Conservation (phyloP, 495 filamentous ascomycete species). For the Neurospora sp. region DNA sequence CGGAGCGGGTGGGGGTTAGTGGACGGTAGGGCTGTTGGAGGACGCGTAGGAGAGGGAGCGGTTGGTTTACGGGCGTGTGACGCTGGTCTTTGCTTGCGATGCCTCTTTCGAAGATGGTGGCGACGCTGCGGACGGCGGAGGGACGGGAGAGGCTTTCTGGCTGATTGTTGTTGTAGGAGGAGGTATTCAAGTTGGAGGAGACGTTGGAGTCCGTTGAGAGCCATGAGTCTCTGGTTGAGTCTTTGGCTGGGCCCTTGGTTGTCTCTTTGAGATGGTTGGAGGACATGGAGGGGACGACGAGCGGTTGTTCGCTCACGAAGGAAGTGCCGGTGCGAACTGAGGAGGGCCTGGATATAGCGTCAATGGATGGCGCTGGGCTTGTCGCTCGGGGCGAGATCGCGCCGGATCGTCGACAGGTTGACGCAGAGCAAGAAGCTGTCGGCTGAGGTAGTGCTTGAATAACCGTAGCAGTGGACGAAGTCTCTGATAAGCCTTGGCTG, state of each 20-base stretch:
- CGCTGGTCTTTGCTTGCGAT: not conserved
- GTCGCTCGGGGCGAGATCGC: not conserved
- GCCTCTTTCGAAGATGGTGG: not conserved
- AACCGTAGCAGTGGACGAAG: not conserved
- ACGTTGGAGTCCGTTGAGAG: not conserved
- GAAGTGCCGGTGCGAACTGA: constrained; percentile 9
- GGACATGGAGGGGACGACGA: constrained; percentile 1
- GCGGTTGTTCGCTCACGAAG: constrained; percentile 19
- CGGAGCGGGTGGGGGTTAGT: not conserved
- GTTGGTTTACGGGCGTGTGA: not conserved
- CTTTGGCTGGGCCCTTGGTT: not conserved
- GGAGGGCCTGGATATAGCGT: not conserved
- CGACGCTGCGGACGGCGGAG: not conserved
- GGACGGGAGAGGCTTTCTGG: not conserved
- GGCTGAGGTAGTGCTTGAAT: not conserved
- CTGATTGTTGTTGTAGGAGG: not conserved
- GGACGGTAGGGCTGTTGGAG: not conserved
- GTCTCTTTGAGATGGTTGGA: not conserved
- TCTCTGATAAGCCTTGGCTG: not conserved
- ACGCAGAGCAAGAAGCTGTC: not conserved
- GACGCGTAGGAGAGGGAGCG: not conserved
- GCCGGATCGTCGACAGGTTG: not conserved
- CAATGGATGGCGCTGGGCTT: not conserved
- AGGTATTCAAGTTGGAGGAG: not conserved
- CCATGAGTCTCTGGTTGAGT: not conserved